Conservation (phyloP, 108 stramenopile genomes). For the Skeletonema costatum region DNA sequence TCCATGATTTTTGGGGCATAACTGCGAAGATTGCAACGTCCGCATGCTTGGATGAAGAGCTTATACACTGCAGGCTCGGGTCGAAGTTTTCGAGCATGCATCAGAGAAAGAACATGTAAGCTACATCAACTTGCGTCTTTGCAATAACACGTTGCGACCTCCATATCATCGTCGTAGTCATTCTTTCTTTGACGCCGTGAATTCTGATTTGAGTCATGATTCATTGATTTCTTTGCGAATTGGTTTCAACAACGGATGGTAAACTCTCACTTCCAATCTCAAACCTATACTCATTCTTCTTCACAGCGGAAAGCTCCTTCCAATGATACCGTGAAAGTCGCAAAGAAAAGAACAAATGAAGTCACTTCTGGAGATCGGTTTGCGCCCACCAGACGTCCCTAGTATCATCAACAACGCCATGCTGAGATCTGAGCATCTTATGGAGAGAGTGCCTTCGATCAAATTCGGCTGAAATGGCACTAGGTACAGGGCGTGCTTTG, state of each 20-base stretch:
- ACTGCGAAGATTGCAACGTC: constrained; percentile 67
- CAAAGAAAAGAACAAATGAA: constrained; percentile 78
- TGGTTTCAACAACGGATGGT: not conserved
- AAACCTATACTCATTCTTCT: constrained; percentile 12
- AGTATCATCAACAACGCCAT: constrained; percentile 16
- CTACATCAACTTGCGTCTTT: constrained; percentile 76
- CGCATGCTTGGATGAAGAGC: constrained; percentile 82
- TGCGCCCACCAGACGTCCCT: constrained; percentile 35
- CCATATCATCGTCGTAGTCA: constrained; percentile 54
- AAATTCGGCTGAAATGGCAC: constrained; percentile 78
- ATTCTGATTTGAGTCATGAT: not conserved
- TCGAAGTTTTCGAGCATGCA: constrained; percentile 53
- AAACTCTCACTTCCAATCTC: not conserved
- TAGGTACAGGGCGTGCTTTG: constrained; percentile 72
- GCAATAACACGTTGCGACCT: constrained; percentile 71
- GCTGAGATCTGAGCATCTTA: constrained; percentile 45
- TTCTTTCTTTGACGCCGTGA: not conserved
- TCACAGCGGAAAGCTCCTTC: constrained; percentile 44
- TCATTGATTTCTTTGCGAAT: not conserved
- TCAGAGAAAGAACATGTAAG: constrained; percentile 62
- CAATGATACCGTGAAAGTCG: constrained; percentile 70
- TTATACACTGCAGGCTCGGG: constrained; percentile 68
- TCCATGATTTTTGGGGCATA: constrained; percentile 69
- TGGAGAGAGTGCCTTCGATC: constrained; percentile 67
- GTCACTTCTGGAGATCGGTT: constrained; percentile 65